Evolutionary conservation across 1,284 basidiomycete species (phyloP).

Genomic region (Microbotryum scabiosae): DNA sequence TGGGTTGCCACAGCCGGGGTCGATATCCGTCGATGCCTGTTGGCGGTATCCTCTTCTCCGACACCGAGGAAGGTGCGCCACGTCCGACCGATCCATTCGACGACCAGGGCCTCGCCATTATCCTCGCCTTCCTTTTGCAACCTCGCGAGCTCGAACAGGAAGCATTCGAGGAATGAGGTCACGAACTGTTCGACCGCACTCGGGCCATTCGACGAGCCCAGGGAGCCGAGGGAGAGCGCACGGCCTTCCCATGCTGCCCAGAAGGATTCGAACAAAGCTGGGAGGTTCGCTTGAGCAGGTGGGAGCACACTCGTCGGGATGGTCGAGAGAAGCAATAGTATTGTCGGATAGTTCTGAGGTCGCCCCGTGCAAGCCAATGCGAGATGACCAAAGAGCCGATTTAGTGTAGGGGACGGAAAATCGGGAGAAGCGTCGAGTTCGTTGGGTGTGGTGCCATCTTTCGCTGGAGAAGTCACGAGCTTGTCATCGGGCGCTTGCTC

Average conservation of each 20-base stretch:
- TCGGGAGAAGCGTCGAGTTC: too few species aligned
- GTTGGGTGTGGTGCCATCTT: too few species aligned
- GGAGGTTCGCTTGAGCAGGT: slow-evolving; percentile 37
- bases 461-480: not conserved
- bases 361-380: slow-evolving; percentile 63
- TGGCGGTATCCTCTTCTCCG: slow-evolving; percentile 1
- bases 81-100: slow-evolving; percentile 16
- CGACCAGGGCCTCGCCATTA: slow-evolving; percentile 10
- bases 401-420: slow-evolving; percentile 19
- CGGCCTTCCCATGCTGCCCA: slow-evolving; percentile 66
- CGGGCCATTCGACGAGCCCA: slow-evolving; percentile 48
- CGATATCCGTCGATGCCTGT: not conserved
- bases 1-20: slow-evolving; percentile 1
- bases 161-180: slow-evolving; percentile 59
- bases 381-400: slow-evolving; percentile 59
- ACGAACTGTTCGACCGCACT: slow-evolving; percentile 52
- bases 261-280: slow-evolving; percentile 59
- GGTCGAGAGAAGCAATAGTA: slow-evolving; percentile 68
- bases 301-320: slow-evolving; percentile 51
- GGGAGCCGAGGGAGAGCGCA: slow-evolving; percentile 47
- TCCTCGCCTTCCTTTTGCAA: slow-evolving; percentile 42
- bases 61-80: slow-evolving; percentile 11
- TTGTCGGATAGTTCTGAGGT: slow-evolving; percentile 63
- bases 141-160: slow-evolving; percentile 47
- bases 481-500: not conserved